Conservation (phyloP, 352 stramenopile species). For the Blastocystis sp. region DNA sequence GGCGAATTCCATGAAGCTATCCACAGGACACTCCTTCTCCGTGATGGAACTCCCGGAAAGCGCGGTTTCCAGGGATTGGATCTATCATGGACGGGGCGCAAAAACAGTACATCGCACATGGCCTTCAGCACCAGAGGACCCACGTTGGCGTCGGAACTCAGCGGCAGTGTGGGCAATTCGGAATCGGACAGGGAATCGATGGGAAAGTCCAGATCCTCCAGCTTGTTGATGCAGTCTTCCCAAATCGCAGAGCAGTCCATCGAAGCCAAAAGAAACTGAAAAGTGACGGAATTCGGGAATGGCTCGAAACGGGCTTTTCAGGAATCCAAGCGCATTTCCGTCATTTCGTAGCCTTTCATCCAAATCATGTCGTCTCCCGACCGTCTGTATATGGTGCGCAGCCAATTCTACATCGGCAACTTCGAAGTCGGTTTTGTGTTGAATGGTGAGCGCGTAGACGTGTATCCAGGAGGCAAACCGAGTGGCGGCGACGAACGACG, state of each 20-base stretch:
- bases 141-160: not conserved
- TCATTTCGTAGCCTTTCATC: slow-evolving; percentile 8
- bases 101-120: slow-evolving; percentile 31
- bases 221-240: slow-evolving; percentile 67
- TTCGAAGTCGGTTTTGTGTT: not conserved
- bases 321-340: not conserved
- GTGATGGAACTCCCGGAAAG: not conserved
- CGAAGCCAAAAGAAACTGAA: too few species aligned
- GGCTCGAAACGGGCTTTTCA: not conserved
- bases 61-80: slow-evolving; percentile 25
- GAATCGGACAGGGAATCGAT: slow-evolving; percentile 29
- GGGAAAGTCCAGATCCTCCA: slow-evolving; percentile 35
- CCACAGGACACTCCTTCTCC: slow-evolving; percentile 11
- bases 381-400: slow-evolving; percentile 71
- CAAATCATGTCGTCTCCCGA: slow-evolving; percentile 68
- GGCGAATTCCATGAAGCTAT: slow-evolving; percentile 39
- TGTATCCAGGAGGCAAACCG: slow-evolving; percentile 70
- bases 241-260: slow-evolving; percentile 46
- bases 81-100: not conserved
- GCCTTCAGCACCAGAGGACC: slow-evolving; percentile 1
- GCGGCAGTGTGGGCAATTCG: slow-evolving; percentile 20
- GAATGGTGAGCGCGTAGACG: not conserved
- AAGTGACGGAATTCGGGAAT: not conserved
- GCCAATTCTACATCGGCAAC: slow-evolving; percentile 72
- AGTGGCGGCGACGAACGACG: slow-evolving; percentile 24